Evolutionary conservation across 2,329 filamentous ascomycete species (phyloP), one percentile per base, ranked within the genome.

Genomic region (Hirsutella rhossiliensis): DNA sequence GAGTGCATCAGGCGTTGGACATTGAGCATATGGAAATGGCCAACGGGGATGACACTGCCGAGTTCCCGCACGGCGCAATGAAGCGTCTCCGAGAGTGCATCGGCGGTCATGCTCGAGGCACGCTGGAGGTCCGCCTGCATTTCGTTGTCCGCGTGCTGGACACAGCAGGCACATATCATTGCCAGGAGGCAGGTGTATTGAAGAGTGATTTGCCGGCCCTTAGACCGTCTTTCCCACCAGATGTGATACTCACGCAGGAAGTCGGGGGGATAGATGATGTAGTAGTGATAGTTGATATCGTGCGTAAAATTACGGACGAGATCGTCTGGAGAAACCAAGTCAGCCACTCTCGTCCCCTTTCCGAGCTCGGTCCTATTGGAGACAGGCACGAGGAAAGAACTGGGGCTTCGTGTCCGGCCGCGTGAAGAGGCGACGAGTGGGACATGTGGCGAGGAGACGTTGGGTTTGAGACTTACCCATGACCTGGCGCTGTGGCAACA

Each of bases 231-330:
- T 23, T 56, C 49, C 59, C 58, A 62, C 59, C 58, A 62, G 19
- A 49, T 48, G 19, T 59, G 50, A 34, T 62, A 61, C 20, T 60
- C 52, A 11, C 51, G 47, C 17, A 56, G 39, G 38, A 62, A 61
- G 8, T 48, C 44, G 9, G 55, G 50, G n/a, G 55, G 53, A 40
- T 60, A 57, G 40, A 62, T 53, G 43, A 61, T 55, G 50, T 60
- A 59, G 47, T 62, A 61, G 44, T 62, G 57, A 18, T 52, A 57
- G 40, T 62, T 62, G 42, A 60, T 53, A 27, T 56, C 55, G 28
- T 48, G 47, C 42, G 59, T 47, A 39, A 61, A 62, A 28, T 50
- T 52, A 20, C 54, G 50, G 4, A 61, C 50, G 3, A 62, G 48
- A 3, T 49, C 43, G 42, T 61, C 58, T 61, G 43, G 11, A n/a